Evolutionary conservation across 1,139 yeast species (phyloP), one percentile per base, ranked within the genome.

Genomic region (Petasospora fabianii): DNA sequence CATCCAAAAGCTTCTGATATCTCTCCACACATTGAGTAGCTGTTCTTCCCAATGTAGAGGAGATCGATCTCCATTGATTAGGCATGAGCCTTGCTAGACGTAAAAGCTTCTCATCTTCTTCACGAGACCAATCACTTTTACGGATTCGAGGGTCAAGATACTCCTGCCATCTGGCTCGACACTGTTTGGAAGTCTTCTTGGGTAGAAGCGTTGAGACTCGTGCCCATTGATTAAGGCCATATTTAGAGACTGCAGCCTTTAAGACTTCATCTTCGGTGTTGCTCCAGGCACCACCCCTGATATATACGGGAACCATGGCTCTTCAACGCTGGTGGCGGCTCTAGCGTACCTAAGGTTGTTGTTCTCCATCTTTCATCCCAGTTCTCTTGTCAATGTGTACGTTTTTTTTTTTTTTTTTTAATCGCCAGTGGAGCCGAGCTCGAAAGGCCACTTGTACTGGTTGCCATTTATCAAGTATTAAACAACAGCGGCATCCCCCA

Each of bases 211-310:
- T 87, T 3, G 96, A 85, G 5, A 92, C 94, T 37, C 97, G 75
- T 7, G 92, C 77, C 98, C 98, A 92, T 56, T 92, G 96, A 50
- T 85, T 88, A 17, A 88, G 68, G 0, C 98, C 98, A 60, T 92
- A 92, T 58, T 92, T 92, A 34, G 94, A 77, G 3, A 92, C 84
- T 1, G 97, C 96, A 0, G 96, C 96, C 51, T 83, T 80, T 36
- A 92, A 67, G 34, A 90, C 84, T 48, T 32, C 41, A 43, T 53
- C 58, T 44, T 90, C 97, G 8, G 84, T 79, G 56, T 85, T 82
- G 3, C 95, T 80, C 97, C 97, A 90, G 2, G 78, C 80, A 29
- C 95, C 96, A 31, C 95, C 96, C 57, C 82, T 84, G 36, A 84
- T 84, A 57, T 84, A 84, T 2, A 80, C 67, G 3, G 90, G 88